Conservation (phyloP, 2,329 filamentous ascomycete genomes). For the Epicoccum nigrum region DNA sequence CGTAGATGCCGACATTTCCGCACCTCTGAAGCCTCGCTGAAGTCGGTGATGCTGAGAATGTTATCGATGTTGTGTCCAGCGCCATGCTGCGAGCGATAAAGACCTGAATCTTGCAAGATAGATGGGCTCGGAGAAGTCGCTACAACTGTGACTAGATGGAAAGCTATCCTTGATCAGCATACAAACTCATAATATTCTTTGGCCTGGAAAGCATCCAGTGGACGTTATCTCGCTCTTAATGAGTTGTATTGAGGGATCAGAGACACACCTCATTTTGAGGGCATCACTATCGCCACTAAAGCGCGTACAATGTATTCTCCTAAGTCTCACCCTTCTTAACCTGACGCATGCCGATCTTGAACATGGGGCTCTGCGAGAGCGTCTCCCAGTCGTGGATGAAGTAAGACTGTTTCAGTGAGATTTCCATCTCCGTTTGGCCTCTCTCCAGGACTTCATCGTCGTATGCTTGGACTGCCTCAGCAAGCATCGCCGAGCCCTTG, state of each 20-base stretch:
- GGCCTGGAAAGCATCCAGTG: background rate
- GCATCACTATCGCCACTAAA: background rate
- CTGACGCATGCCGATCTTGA: slow-evolving; percentile 31
- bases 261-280: background rate
- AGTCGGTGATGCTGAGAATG: slow-evolving; percentile 12
- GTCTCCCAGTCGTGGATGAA: slow-evolving; percentile 54
- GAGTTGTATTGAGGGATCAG: background rate
- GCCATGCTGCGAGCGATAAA: too few relatives aligned
- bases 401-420: slow-evolving; percentile 52
- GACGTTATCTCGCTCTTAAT: background rate
- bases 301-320: slow-evolving; percentile 4
- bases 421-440: slow-evolving; percentile 52
- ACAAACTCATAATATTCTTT: background rate
- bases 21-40: slow-evolving; percentile 5
- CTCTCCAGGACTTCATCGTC: slow-evolving; percentile 50
- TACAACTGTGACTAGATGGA: background rate
- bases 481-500: slow-evolving; percentile 11
- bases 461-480: slow-evolving; percentile 32
- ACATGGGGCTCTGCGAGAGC: slow-evolving; percentile 36
- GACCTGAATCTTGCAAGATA: background rate
- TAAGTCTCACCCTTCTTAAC: slow-evolving; percentile 16
- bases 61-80: slow-evolving; percentile 13
- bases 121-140: background rate
- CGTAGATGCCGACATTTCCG: slow-evolving; percentile 3
- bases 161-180: background rate